These are phyloP conservation scores for Pugionium cornutum DNA, from an alignment of 345 rosid species.

Conservation along the genomic window DNA sequence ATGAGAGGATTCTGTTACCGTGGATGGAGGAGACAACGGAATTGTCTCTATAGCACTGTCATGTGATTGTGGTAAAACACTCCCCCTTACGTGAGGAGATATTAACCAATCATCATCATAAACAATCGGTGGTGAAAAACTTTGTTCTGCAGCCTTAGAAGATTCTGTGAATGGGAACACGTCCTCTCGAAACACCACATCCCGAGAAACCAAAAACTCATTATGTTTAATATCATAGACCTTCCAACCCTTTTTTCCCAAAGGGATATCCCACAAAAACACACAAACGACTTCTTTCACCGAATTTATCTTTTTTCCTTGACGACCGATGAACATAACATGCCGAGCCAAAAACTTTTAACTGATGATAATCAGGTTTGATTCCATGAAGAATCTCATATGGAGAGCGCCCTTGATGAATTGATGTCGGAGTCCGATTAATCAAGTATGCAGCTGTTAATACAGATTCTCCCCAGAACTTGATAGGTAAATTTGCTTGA, in stretches of 20 bases:
- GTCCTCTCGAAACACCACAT: not conserved
- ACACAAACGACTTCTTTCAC: not conserved
- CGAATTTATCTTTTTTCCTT: not conserved
- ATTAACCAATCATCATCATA: too few relatives aligned
- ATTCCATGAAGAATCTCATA: too few relatives aligned
- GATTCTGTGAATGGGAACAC: not conserved
- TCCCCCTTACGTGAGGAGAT: too few relatives aligned
- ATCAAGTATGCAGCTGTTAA: too few relatives aligned
- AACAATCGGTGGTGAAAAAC: too few relatives aligned
- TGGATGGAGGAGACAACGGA: too few relatives aligned
- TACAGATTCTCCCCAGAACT: not conserved
- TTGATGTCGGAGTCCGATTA: not conserved
- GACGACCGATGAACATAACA: not conserved
- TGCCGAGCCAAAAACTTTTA: not conserved
- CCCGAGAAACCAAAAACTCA: not conserved
- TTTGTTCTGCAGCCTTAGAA: too few relatives aligned
- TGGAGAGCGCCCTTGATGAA: too few relatives aligned
- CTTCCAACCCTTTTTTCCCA: not conserved
- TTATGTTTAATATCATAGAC: not conserved
- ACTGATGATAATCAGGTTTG: not conserved
- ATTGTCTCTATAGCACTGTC: too few relatives aligned
- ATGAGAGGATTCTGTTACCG: too few relatives aligned
- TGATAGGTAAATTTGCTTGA: too few relatives aligned
- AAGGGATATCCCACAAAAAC: not conserved
- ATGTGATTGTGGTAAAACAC: too few relatives aligned